phyloP scores from a whole-genome alignment of 2,329 filamentous ascomycete species.

The Dactylella cylindrospora region DNA sequence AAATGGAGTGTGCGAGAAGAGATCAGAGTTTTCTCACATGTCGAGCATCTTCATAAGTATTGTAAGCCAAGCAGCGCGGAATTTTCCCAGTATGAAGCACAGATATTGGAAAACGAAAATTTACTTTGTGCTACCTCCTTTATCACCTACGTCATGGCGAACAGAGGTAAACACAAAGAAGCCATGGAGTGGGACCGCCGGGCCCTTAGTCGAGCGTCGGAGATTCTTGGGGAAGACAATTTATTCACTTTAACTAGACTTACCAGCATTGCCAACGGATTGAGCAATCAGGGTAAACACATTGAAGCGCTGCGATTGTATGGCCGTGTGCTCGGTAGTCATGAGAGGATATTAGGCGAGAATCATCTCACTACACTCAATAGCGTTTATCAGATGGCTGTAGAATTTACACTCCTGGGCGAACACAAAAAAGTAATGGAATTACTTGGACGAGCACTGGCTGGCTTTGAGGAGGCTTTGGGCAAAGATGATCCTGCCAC shows the following conservation, averaged over 20 bases:
- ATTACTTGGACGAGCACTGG: not conserved
- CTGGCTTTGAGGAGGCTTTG: conserved; percentile 5
- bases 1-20: conserved; percentile 7
- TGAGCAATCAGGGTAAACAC: conserved; percentile 41
- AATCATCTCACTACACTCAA: not conserved
- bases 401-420: not conserved
- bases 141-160: too few species aligned
- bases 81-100: not conserved
- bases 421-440: not conserved
- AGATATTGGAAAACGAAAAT: not conserved
- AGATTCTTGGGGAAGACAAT: too few species aligned
- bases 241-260: too few species aligned
- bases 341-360: conserved; percentile 3
- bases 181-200: too few species aligned
- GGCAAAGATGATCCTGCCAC: conserved; percentile 4
- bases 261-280: conserved; percentile 30
- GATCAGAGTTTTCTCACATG: not conserved
- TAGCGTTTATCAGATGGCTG: not conserved
- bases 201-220: too few species aligned
- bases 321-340: conserved; percentile 22
- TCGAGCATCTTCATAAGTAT: not conserved
- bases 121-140: too few species aligned
- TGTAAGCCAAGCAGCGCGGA: too few species aligned
- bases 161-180: too few species aligned
- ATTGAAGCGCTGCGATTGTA: conserved; percentile 45